Base-by-base conservation (phyloP, 495 filamentous ascomycete genomes). In the Podospora australis region DNA sequence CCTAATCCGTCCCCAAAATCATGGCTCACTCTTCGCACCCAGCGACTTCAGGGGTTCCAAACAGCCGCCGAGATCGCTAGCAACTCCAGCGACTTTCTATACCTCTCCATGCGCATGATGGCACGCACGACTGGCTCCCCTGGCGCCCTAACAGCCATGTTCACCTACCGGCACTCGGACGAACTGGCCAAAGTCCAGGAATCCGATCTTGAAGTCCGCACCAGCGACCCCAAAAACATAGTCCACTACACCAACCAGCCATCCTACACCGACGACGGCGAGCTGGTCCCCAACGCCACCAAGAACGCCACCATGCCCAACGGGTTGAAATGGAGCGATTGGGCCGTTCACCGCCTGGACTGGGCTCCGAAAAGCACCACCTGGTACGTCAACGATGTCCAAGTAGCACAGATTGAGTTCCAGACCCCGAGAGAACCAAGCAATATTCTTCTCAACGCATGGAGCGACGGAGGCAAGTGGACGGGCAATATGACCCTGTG, bases 181-280 rank as follows among this genome's bases (percentile, higher is more conserved):
- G 47, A 62, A 11, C 65, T 73, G 14, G 44, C 55, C 21, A 30
- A 62, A 10, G 77, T 82, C 25, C 81, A 86, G 55, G 86, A 91
- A 64, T 79, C 81, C 0, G 88, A 92, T 56, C 75, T 92, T 34
- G 88, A 95, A 57, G 79, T 88, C 49, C 71, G 84, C 13, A 87
- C 84, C 0, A 64, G 63, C 2, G 82, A 81, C 48, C 72, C 78
- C 0, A 58, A 61, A 2, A 59, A 77, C 43, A 67, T 68, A 4
- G 68, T 86, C 16, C 81, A 81, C 53, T 88, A 83, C 64, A 86
- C 84, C 29, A 90, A 90, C 57, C 86, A 90, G 58, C 86, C 86
- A 0, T 75, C 67, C 3, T 64, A 63, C 49, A 67, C 53, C 32
- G 52, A 59, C 9, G 44, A 54, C 2, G 80, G 79, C n/a, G 65